Percentiles rank a stretch among this genome's conserved stretches.
Evolutionary conservation across 805 yeast species (phyloP).

Genomic region (Candida gorgasii): DNA sequence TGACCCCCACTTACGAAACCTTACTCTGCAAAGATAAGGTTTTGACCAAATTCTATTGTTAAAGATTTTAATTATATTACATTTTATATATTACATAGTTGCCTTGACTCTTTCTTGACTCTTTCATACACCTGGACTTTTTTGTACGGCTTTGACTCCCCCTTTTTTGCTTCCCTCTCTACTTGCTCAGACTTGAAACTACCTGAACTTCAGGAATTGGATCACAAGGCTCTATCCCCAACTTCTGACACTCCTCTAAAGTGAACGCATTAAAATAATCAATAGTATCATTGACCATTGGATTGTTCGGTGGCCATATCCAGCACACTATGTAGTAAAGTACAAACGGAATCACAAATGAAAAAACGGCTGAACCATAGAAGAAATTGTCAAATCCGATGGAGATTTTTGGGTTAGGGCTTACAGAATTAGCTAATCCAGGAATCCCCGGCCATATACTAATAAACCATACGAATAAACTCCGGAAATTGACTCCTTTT

Average conservation of each 20-base stretch:
- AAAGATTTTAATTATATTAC: too few species aligned
- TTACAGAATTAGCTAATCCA: constrained; percentile 42
- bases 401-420: constrained; percentile 6
- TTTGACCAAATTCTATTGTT: too few species aligned
- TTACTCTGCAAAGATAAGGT: too few species aligned
- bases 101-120: too few species aligned
- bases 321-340: constrained; percentile 26
- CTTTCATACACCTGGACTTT: too few species aligned
- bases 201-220: neutral
- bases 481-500: constrained; percentile 46
- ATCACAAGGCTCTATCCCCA: constrained; percentile 19
- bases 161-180: too few species aligned
- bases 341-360: constrained; percentile 32
- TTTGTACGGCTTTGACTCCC: too few species aligned
- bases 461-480: constrained; percentile 35
- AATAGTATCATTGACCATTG: constrained; percentile 35
- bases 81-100: too few species aligned
- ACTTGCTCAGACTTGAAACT: neutral
- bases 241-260: constrained; percentile 30
- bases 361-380: constrained; percentile 18
- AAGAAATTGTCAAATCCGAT: constrained; percentile 16
- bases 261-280: constrained; percentile 43
- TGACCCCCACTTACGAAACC: too few species aligned
- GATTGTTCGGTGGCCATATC: constrained; percentile 18
- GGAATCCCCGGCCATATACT: constrained; percentile 53